phyloP scores from a whole-genome alignment of 1,139 yeast species.

The Debaryomyces coudertii region DNA sequence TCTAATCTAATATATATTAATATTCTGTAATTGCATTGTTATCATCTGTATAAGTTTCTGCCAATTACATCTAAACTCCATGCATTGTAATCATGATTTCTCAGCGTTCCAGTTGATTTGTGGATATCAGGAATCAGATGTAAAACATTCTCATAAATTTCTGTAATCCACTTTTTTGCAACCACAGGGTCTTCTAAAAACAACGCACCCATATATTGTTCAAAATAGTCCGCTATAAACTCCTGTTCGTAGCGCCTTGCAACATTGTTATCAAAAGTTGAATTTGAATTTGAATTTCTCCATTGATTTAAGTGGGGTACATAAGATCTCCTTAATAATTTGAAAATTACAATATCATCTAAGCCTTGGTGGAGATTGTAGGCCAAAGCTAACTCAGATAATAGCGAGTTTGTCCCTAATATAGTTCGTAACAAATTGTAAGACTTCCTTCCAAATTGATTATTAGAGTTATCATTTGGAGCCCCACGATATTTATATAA shows the following conservation, averaged over 20 bases:
- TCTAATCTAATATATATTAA: background rate
- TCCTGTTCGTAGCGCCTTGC: constrained; percentile 44
- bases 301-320: constrained; percentile 28
- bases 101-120: constrained; percentile 5
- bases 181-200: constrained; percentile 42
- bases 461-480: constrained; percentile 14
- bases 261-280: constrained; percentile 22
- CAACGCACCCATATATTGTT: constrained; percentile 49
- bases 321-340: constrained; percentile 23
- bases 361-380: constrained; percentile 42
- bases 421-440: constrained; percentile 40
- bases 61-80: constrained; percentile 35
- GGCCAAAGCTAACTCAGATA: constrained; percentile 41
- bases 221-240: constrained; percentile 49
- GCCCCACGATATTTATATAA: constrained; percentile 27
- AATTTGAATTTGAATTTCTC: constrained; percentile 17
- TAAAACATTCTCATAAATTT: constrained; percentile 36
- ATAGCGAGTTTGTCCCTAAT: constrained; percentile 44
- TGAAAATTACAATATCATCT: constrained; percentile 31
- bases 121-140: constrained; percentile 27
- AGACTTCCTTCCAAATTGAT: constrained; percentile 28
- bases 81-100: constrained; percentile 27
- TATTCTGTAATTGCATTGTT: background rate
- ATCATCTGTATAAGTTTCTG: constrained; percentile 16
- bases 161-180: constrained; percentile 39